Percentiles rank a stretch among this genome's conserved stretches.
These are phyloP conservation scores for Mesembryanthemum crystallinum DNA, from an alignment of 148 eudicot species.

Conservation along the genomic window DNA sequence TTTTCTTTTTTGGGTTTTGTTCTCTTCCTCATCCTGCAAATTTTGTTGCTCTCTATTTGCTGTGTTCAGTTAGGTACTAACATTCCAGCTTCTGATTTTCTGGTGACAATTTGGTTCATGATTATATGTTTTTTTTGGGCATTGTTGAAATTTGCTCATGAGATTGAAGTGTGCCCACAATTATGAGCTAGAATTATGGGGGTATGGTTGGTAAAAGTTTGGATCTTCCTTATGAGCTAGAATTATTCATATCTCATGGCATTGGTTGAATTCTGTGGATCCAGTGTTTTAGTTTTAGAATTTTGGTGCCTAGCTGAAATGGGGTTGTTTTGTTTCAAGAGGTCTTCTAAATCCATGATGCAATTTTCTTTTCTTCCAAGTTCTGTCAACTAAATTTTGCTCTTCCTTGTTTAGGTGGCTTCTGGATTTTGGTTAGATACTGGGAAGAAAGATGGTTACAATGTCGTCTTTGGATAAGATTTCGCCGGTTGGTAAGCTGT, in stretches of 20 bases:
- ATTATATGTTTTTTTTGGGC: neutral
- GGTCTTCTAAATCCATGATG: neutral
- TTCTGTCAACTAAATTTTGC: conserved; percentile 11
- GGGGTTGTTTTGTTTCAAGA: conserved; percentile 5
- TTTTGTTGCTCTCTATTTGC: conserved; percentile 3
- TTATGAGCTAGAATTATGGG: neutral
- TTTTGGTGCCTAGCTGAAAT: conserved; percentile 26
- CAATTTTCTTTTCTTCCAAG: neutral
- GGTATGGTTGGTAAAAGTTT: neutral
- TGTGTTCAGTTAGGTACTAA: neutral
- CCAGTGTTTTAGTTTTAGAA: neutral
- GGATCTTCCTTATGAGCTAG: too few relatives aligned
- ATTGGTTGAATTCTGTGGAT: conserved; percentile 12
- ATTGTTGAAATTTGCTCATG: neutral
- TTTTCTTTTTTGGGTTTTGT: neutral
- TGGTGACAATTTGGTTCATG: conserved; percentile 3
- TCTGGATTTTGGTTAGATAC: conserved; percentile 22
- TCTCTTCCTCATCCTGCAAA: neutral
- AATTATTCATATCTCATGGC: conserved; percentile 2
- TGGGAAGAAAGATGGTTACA: conserved; percentile 35
- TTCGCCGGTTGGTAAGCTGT: conserved; percentile 33
- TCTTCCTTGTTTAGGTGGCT: conserved; percentile 24
- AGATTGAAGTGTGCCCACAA: neutral
- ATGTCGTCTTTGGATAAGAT: conserved; percentile 44
- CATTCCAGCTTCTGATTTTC: conserved; percentile 13